Conservation (phyloP, 1,284 basidiomycete genomes). For the Phlebopus sp. region DNA sequence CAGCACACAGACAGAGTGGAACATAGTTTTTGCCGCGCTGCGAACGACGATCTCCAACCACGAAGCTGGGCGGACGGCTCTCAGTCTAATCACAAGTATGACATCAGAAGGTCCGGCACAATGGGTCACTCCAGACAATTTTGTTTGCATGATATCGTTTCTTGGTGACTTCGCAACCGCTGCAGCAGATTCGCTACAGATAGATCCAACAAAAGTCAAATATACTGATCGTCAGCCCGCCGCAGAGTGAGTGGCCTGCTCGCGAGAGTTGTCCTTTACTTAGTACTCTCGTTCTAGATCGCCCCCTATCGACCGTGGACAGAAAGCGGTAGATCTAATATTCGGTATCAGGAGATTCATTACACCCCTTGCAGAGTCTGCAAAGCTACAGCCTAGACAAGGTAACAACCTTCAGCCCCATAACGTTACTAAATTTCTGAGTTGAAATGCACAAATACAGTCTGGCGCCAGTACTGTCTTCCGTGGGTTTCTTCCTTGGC, state of each 20-base stretch:
- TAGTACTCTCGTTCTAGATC: constrained; percentile 47
- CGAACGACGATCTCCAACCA: constrained; percentile 83
- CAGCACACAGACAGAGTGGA: constrained; percentile 95
- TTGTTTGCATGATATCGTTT: constrained; percentile 74
- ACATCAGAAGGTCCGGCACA: constrained; percentile 57
- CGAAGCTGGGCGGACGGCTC: constrained; percentile 84
- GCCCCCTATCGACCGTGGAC: constrained; percentile 74
- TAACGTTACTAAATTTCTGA: background rate
- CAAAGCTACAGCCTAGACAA: constrained; percentile 44
- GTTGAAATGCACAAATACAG: constrained; percentile 38
- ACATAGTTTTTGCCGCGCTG: constrained; percentile 87
- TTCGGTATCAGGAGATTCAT: constrained; percentile 70
- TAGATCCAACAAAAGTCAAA: constrained; percentile 50
- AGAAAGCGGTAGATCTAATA: constrained; percentile 80
- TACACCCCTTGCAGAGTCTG: constrained; percentile 49
- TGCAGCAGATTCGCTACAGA: constrained; percentile 62
- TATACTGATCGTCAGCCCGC: constrained; percentile 50
- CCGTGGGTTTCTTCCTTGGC: constrained; percentile 78
- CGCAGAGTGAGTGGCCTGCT: constrained; percentile 45
- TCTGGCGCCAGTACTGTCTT: constrained; percentile 81
- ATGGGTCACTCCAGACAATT: constrained; percentile 76
- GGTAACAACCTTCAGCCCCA: constrained; percentile 36
- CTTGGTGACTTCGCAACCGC: constrained; percentile 85
- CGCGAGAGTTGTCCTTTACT: background rate
- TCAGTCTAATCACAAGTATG: constrained; percentile 70